phyloP scores from a whole-genome alignment of 2,329 filamentous ascomycete genomes.

The Kalmusia sp. region DNA sequence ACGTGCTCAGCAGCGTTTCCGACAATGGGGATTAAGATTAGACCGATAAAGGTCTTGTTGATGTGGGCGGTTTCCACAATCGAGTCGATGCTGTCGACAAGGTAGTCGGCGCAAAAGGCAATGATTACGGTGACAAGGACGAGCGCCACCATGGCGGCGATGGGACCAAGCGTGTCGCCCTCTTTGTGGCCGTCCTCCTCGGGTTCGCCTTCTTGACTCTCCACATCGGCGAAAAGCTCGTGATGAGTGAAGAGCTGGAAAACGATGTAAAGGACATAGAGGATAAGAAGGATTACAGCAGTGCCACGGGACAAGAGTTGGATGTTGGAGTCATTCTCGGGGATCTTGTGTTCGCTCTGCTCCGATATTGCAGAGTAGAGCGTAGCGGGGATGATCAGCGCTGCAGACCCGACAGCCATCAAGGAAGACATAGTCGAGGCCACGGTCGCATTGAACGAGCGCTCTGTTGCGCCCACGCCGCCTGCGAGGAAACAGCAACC shows the following conservation, averaged over 20 bases:
- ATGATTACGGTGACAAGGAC: conserved; percentile 58
- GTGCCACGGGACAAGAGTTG: conserved; percentile 61
- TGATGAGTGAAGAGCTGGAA: conserved; percentile 62
- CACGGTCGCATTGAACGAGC: conserved; percentile 73
- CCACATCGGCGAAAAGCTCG: conserved; percentile 54
- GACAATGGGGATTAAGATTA: conserved; percentile 64
- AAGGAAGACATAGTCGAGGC: conserved; percentile 76
- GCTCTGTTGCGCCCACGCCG: conserved; percentile 53
- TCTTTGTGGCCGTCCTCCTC: conserved; percentile 40
- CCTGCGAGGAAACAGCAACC: conserved; percentile 62
- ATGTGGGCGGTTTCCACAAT: conserved; percentile 60
- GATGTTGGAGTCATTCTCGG: conserved; percentile 54
- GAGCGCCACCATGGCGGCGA: conserved; percentile 54
- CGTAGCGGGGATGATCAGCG: conserved; percentile 61
- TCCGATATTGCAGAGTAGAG: conserved; percentile 55
- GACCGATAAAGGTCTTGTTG: conserved; percentile 63
- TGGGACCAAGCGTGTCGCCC: conserved; percentile 53
- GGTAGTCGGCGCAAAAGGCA: conserved; percentile 60
- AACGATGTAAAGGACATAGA: conserved; percentile 62
- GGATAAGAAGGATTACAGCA: conserved; percentile 60
- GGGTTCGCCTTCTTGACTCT: conserved; percentile 38
- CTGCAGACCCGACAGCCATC: conserved; percentile 63
- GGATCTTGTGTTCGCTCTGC: conserved; percentile 44
- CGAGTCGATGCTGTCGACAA: conserved; percentile 62
- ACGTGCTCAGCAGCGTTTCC: conserved; percentile 65